phyloP scores from a whole-genome alignment of 352 stramenopile species.

The Phytophthora ramorum region DNA sequence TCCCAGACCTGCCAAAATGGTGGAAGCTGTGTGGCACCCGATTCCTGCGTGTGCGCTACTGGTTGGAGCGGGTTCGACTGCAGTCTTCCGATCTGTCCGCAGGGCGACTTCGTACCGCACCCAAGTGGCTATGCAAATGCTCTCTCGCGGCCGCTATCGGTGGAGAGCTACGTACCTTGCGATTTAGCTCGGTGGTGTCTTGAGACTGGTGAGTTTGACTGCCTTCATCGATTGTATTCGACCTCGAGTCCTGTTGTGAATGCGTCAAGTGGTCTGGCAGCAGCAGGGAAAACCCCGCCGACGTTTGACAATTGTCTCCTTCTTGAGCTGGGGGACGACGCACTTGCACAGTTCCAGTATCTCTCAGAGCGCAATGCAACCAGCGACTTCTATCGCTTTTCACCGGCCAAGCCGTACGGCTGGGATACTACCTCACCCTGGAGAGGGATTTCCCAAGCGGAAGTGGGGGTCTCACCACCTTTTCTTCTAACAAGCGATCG shows the following conservation, averaged over 20 bases:
- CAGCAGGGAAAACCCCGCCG: slow-evolving; percentile 11
- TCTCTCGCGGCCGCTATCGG: slow-evolving; percentile 65
- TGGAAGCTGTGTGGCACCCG: slow-evolving; percentile 92
- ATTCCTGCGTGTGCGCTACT: slow-evolving; percentile 94
- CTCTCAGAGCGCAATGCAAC: slow-evolving; percentile 75
- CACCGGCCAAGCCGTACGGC: slow-evolving; percentile 80
- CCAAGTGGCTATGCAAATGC: slow-evolving; percentile 69
- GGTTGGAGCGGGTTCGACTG: slow-evolving; percentile 95
- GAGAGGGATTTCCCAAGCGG: slow-evolving; percentile 58
- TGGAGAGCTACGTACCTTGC: slow-evolving; percentile 91
- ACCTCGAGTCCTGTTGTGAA: slow-evolving; percentile 47
- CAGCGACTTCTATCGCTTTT: slow-evolving; percentile 87
- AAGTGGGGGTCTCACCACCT: slow-evolving; percentile 64
- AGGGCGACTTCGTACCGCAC: slow-evolving; percentile 94
- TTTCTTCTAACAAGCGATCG: slow-evolving; percentile 74
- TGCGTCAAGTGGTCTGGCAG: slow-evolving; percentile 45
- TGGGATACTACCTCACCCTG: slow-evolving; percentile 82
- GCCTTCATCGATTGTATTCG: slow-evolving; percentile 55
- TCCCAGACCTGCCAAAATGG: slow-evolving; percentile 89
- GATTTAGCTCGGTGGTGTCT: slow-evolving; percentile 91
- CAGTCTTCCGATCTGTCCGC: slow-evolving; percentile 89
- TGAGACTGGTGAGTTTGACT: slow-evolving; percentile 95
- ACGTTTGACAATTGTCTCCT: slow-evolving; percentile 52
- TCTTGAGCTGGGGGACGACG: slow-evolving; percentile 86
- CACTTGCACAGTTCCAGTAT: slow-evolving; percentile 91